Percentiles rank a stretch among this genome's conserved stretches.
phyloP scores from a whole-genome alignment of 495 filamentous ascomycete genomes.

The Penicillium roqueforti region DNA sequence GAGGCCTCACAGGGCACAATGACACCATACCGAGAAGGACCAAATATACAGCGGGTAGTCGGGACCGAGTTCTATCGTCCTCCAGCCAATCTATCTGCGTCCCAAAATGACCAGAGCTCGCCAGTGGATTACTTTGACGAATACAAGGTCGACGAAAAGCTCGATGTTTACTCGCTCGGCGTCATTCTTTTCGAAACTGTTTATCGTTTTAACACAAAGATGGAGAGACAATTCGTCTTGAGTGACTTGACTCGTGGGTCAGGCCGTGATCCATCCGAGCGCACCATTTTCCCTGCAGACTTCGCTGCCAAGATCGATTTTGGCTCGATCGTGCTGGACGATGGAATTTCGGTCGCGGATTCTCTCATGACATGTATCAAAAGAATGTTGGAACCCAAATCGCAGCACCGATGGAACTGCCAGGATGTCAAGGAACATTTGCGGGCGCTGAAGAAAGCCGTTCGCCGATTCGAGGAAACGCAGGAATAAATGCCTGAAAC shows the following conservation, averaged over 20 bases:
- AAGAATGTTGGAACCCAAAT: conserved; percentile 45
- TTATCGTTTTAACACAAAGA: conserved; percentile 49
- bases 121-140: conserved; percentile 13
- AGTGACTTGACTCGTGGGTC: conserved; percentile 37
- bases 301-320: conserved; percentile 38
- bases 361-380: conserved; percentile 39
- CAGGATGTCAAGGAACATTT: conserved; percentile 29
- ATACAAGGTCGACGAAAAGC: conserved; percentile 47
- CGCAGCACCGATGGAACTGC: conserved; percentile 40
- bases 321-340: conserved; percentile 26
- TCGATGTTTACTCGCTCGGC: conserved; percentile 52
- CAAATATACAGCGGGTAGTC: conserved; percentile 34
- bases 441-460: conserved; percentile 20
- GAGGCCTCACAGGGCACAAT: conserved; percentile 17
- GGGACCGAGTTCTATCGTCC: conserved; percentile 49
- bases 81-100: conserved; percentile 16
- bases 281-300: conserved; percentile 30
- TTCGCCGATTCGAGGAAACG: conserved; percentile 12
- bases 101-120: neutral
- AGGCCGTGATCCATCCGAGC: conserved; percentile 10
- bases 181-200: conserved; percentile 52
- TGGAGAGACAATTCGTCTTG: conserved; percentile 51
- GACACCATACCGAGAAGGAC: conserved; percentile 15
- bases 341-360: conserved; percentile 33
- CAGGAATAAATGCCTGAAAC: neutral